Percentiles rank a stretch among this genome's conserved stretches.
Conservation (phyloP, 139 green algal species). For the Zygnema circumcarinatum region DNA sequence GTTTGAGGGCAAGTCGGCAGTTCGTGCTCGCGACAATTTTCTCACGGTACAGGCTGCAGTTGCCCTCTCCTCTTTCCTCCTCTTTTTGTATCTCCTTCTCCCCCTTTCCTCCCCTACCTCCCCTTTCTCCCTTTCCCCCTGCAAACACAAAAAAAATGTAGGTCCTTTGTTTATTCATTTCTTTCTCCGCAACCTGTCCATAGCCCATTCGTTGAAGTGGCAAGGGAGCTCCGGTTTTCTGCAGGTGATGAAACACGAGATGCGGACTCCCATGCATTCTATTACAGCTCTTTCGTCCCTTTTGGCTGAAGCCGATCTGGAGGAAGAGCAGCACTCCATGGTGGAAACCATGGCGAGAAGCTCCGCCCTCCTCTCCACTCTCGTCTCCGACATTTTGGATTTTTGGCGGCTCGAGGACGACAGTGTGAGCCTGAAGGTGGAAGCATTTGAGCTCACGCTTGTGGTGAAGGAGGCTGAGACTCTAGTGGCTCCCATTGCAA, state of each 20-base stretch:
- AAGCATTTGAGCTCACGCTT: conserved; percentile 38
- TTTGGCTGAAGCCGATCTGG: conserved; percentile 36
- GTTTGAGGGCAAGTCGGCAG: conserved; percentile 39
- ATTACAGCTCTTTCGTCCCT: conserved; percentile 56
- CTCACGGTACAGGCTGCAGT: conserved; percentile 26
- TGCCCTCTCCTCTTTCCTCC: background rate
- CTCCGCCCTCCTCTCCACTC: conserved; percentile 36
- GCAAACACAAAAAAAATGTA: too few species aligned
- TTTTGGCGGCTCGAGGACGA: conserved; percentile 57
- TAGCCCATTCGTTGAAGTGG: too few species aligned
- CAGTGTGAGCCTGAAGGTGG: conserved; percentile 32
- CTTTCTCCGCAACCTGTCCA: too few species aligned
- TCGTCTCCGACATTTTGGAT: conserved; percentile 57
- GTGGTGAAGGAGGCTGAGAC: conserved; percentile 35
- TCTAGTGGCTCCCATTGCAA: conserved; percentile 23
- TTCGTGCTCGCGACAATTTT: conserved; percentile 53
- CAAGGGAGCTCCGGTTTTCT: too few species aligned
- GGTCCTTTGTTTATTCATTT: too few species aligned
- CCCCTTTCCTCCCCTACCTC: too few species aligned
- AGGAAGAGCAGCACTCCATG: conserved; percentile 42
- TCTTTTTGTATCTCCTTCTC: too few species aligned
- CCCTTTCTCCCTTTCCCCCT: too few species aligned
- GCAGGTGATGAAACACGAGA: conserved; percentile 58
- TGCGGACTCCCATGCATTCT: conserved; percentile 58
- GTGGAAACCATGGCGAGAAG: conserved; percentile 34